Base-by-base conservation (phyloP, 129 eudicot species). In the Solidago caesia region DNA sequence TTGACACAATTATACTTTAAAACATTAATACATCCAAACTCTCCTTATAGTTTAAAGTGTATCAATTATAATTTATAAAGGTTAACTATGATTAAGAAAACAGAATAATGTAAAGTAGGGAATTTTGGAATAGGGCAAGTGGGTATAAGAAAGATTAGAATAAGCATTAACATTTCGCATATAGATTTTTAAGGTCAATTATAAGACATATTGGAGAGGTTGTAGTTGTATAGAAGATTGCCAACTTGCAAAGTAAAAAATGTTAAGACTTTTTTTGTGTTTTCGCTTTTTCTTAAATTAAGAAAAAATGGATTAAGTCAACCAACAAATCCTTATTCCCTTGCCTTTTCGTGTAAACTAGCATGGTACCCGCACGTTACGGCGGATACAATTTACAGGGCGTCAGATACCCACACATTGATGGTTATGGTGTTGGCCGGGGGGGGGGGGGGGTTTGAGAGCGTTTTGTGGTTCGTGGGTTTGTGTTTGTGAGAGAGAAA, bases 231-330 rank as follows among this genome's bases (percentile, higher is more conserved):
- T 21, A 21, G 55, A 71, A 51, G 57, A 56, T 49, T 25, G 27
- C 5, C 73, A 55, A 71, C 21, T 78, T 78, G 15, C 42, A 62
- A 70, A 62, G 72, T 78, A 72, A 78, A 78, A 77, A 9, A 21
- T 15, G 55, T 77, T 70, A 33, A 29, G 82, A 70, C 72, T 78
- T 49, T 25, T 16, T 47, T 5, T 1, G 1, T 2, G 0, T 4
- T 33, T n/a, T 25, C 4, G 7, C 3, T 14, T n/a, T 52, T 62
- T 15, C 29, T 14, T 29, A 63, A 4, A 12, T 4, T 65, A 42
- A 66, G 3, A 46, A 7, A 43, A 44, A 13, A 4, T 44, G 29
- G 55, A 9, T 51, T 42, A 48, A 64, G 66, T 65, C 73, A 65
- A 66, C 79, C 39, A 66, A 16, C 43, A 15, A 41, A 64, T 64